These are phyloP conservation scores for Pestalotiopsis sp. DNA, from an alignment of 2,329 filamentous ascomycete genomes.

Conservation along the genomic window DNA sequence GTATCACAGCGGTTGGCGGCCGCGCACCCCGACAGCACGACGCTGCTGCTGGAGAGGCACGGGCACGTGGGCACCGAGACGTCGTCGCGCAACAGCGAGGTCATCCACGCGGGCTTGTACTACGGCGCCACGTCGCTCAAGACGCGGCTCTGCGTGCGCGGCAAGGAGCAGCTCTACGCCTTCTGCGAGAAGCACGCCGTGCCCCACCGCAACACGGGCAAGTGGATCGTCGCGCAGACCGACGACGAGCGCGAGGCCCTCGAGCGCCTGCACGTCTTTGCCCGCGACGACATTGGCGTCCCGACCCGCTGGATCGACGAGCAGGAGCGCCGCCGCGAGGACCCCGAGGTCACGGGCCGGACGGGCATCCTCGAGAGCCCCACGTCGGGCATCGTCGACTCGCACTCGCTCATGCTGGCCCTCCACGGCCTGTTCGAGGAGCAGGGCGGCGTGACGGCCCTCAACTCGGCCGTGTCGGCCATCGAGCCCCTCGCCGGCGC, in stretches of 20 bases:
- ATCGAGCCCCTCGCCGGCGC: conserved; percentile 52
- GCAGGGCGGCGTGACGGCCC: conserved; percentile 71
- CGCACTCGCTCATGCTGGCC: conserved; percentile 80
- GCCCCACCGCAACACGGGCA: conserved; percentile 74
- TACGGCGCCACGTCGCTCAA: conserved; percentile 80
- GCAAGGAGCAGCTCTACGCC: conserved; percentile 75
- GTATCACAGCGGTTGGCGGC: conserved; percentile 74
- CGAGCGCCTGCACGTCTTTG: conserved; percentile 51
- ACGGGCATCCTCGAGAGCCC: conserved; percentile 80
- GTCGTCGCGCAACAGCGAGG: conserved; percentile 88
- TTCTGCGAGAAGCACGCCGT: conserved; percentile 72
- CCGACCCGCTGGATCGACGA: conserved; percentile 70
- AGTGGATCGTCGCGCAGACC: conserved; percentile 94
- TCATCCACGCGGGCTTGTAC: conserved; percentile 95
- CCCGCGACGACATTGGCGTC: conserved; percentile 47
- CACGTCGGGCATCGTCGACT: conserved; percentile 89
- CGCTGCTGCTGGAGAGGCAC: conserved; percentile 82
- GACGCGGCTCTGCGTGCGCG: conserved; percentile 77
- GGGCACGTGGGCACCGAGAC: conserved; percentile 78
- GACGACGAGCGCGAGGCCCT: conserved; percentile 67
- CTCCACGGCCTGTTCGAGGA: conserved; percentile 79
- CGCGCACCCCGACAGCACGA: conserved; percentile 57
- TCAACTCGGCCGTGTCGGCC: conserved; percentile 65
- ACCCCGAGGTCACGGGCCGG: conserved; percentile 75
- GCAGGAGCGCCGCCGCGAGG: conserved; percentile 63